A percentile compares a stretch with the other conserved stretches of the same genome.
Conservation (phyloP, 371 early-diverging fungal genomes). For the Mortierella sp. region DNA sequence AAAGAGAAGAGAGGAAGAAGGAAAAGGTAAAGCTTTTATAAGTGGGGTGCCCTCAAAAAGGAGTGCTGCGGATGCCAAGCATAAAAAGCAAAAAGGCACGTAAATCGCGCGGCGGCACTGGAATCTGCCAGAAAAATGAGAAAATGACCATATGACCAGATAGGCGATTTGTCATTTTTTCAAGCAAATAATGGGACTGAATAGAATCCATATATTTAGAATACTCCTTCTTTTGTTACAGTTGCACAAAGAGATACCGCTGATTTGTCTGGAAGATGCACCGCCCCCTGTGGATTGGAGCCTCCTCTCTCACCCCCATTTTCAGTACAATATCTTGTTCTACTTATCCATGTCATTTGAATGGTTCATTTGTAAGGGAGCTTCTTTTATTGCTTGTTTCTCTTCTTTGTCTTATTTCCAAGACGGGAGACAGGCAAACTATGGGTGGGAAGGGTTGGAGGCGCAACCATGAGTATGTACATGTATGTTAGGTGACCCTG, state of each 20-base stretch:
- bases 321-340: no score
- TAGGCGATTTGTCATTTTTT: neutral
- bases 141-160: neutral
- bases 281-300: neutral
- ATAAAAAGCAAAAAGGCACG: neutral
- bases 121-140: slow-evolving; percentile 12
- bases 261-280: neutral
- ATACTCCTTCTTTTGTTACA: neutral
- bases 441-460: no score
- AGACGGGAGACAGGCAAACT: no score
- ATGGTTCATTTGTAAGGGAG: no score
- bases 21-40: slow-evolving; percentile 1
- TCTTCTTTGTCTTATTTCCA: no score
- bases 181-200: neutral
- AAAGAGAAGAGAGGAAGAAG: slow-evolving; percentile 4
- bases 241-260: neutral
- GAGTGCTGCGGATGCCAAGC: slow-evolving; percentile 22
- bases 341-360: no score
- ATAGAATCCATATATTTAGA: slow-evolving; percentile 5
- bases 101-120: neutral
- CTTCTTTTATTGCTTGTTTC: no score
- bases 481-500: no score
- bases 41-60: neutral
- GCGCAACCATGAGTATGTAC: no score
- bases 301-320: neutral